phyloP scores from a whole-genome alignment of 495 filamentous ascomycete genomes.

The Penicillium silybi region DNA sequence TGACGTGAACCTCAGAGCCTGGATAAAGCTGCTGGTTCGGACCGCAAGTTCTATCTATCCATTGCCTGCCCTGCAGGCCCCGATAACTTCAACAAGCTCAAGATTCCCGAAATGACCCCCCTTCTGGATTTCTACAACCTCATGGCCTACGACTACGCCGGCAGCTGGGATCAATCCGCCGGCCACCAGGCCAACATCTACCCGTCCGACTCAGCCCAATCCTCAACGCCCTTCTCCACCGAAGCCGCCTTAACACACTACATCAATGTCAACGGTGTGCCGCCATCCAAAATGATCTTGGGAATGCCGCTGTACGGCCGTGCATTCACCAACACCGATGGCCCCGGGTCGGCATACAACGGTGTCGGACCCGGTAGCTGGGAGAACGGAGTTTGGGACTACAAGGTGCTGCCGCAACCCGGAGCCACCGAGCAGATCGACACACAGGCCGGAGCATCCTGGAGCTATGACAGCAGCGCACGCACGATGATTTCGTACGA shows the following conservation, averaged over 20 bases:
- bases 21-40: slow-evolving; percentile 54
- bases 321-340: slow-evolving; percentile 69
- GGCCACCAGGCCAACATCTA: slow-evolving; percentile 82
- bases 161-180: slow-evolving; percentile 68
- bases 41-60: slow-evolving; percentile 67
- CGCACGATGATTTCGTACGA: slow-evolving; percentile 78
- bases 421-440: slow-evolving; percentile 40
- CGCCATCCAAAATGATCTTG: slow-evolving; percentile 68
- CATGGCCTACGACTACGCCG: slow-evolving; percentile 84
- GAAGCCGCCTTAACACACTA: slow-evolving; percentile 56
- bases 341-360: slow-evolving; percentile 64
- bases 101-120: slow-evolving; percentile 63
- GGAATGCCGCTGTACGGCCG: slow-evolving; percentile 90
- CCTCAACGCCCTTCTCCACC: slow-evolving; percentile 55
- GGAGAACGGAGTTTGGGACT: slow-evolving; percentile 83
- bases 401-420: slow-evolving; percentile 55
- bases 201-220: slow-evolving; percentile 47
- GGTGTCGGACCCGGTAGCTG: slow-evolving; percentile 66
- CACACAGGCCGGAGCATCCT: slow-evolving; percentile 54
- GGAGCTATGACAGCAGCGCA: slow-evolving; percentile 59
- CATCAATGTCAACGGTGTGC: slow-evolving; percentile 51
- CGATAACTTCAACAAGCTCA: slow-evolving; percentile 64
- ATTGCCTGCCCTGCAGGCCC: slow-evolving; percentile 63
- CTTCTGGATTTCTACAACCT: slow-evolving; percentile 75
- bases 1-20: slow-evolving; percentile 38